phyloP scores from a whole-genome alignment of 1,284 basidiomycete genomes.

The Puccinia hordei region DNA sequence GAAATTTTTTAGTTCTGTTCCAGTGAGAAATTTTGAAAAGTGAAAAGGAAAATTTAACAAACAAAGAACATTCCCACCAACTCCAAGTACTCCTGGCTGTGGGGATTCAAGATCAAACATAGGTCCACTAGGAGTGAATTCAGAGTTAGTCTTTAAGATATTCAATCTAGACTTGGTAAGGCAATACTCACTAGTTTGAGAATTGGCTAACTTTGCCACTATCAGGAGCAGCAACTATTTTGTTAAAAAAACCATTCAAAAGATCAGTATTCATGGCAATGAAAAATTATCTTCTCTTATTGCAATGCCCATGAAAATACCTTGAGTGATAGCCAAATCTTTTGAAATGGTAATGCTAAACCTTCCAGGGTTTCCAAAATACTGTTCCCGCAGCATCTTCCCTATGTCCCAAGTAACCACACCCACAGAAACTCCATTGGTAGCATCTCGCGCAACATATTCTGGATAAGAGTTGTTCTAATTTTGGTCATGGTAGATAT shows the following conservation, averaged over 20 bases:
- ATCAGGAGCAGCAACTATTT: conserved; percentile 40
- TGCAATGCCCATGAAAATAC: background rate
- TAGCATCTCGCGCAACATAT: conserved; percentile 38
- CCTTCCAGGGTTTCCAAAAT: conserved; percentile 16
- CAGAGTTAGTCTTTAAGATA: background rate
- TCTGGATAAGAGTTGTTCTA: conserved; percentile 49
- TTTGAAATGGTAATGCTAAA: conserved; percentile 33
- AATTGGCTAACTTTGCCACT: conserved; percentile 48
- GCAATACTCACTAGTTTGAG: conserved; percentile 44
- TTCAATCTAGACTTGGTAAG: background rate
- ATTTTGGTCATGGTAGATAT: background rate
- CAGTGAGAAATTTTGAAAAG: background rate
- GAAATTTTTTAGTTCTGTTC: background rate
- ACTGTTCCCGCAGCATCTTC: conserved; percentile 20
- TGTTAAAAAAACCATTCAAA: background rate
- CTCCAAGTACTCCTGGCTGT: conserved; percentile 45
- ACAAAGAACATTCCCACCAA: conserved; percentile 50
- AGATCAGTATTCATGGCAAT: background rate
- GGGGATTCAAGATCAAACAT: conserved; percentile 46
- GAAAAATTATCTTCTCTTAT: background rate
- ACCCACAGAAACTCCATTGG: conserved; percentile 38
- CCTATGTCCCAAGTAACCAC: conserved; percentile 43
- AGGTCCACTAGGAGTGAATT: conserved; percentile 30
- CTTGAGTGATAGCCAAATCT: conserved; percentile 31
- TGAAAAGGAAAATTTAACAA: background rate